Evolutionary conservation across 2,329 filamentous ascomycete genomes (phyloP), one percentile per base, ranked within the genome.

Genomic region (Uncinocarpus reesii): DNA sequence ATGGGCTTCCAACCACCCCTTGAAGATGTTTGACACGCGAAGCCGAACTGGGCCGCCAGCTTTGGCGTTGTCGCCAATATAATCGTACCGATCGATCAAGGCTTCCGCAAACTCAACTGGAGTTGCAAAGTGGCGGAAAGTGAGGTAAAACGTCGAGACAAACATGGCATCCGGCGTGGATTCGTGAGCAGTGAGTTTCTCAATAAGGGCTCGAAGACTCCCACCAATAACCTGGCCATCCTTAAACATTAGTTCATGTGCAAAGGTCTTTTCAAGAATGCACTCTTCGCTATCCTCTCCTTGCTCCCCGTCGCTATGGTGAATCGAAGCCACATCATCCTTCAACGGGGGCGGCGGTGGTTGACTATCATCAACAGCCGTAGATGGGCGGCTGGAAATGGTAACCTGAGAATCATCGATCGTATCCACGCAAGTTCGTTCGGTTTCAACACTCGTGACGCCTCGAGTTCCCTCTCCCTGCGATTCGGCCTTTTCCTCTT

Each of bases 1-100:
- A 66, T 98, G 88, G 5, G 85, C 92, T 69, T 96, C 92, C 16
- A 98, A 72, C 92, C 92, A 98, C 35, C 86, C 85, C 67, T 98
- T 98, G 74, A 98, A 87, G 49, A 88, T 83, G 62, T 98, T 96
- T 71, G 93, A 96, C 1, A 96, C 87, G 44, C 92, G 80, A 41
- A 98, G 72, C 43, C 89, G 81, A 18, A 96, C 90, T 0, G 90
- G 86, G 2, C 75, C 78, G 18, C 88, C 81, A 53, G 89, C 78
- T 50, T 81, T 77, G 18, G 81, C 78, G 41, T 82, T 84, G 51
- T 92, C 84, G 10, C 80, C 84, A 31, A 95, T 84, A 57, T 95
- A 95, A 51, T 95, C 86, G 64, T 94, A 98, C 24, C 93, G 82
- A 49, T 92, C 84, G 46, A 93, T 83, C n/a, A 98, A 74, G 3